Base-by-base conservation (phyloP, 2,329 filamentous ascomycete genomes). In the Ploettnerulaceae sp. region DNA sequence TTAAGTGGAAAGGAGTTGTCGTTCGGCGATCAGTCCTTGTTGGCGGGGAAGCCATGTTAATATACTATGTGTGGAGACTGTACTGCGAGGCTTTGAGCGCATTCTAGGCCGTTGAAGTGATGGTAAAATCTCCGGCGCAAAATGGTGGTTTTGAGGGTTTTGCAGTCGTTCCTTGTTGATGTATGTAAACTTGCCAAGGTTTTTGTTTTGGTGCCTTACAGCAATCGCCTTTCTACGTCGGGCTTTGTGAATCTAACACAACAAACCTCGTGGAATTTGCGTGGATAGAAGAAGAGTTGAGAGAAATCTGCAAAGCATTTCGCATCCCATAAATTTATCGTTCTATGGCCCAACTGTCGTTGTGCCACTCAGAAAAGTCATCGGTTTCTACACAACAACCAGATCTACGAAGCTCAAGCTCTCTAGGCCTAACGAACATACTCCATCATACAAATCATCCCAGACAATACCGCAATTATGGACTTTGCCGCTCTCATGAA, bases 401-500 rank as follows among this genome's bases (percentile, higher is more conserved):
- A 15, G 11, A n/a, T 3, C 18, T 15, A 34, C 15, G 11, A 17
- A 34, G 4, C 5, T n/a, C 32, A 34, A 3, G 9, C 14, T 20
- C 4, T 17, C 32, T 15, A 34, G 32, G 15, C 26, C 26, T n/a
- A n/a, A n/a, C n/a, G n/a, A n/a, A n/a, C n/a, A n/a, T 17, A 25
- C 7, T 12, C 24, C n/a, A 28, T 9, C 14, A 24, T 26, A 37
- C 4, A 5, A 4, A 12, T 8, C 12, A 12, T 39, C 15, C 18
- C 34, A 29, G 14, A 14, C 20, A 35, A 15, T 7, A 47, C 42
- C 46, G 40, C 52, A 63, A 73, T 52, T 57, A 98, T 98, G 93
- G 90, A 98, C 68, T 98, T 98, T 72, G 89, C 89, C 51, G 80
- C 89, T 26, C 73, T 98, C 37, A 95, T 98, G 88, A 82, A 86